Percentiles rank a stretch among this genome's conserved stretches.
Conservation (phyloP, 768 basidiomycete species). For the Bullera alba region DNA sequence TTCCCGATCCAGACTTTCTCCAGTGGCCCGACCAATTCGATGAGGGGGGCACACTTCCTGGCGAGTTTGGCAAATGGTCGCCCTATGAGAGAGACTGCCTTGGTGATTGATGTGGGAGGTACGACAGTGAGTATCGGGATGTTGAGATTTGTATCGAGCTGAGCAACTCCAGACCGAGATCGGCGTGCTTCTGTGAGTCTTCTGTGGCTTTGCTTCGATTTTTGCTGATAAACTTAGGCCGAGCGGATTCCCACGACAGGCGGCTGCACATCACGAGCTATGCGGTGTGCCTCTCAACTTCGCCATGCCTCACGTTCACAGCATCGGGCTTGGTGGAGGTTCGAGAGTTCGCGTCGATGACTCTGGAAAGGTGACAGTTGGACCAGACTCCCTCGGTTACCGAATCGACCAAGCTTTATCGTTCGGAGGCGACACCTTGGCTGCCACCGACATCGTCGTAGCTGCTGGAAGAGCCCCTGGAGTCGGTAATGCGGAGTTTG, state of each 20-base stretch:
- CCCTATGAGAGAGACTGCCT: conserved; percentile 15
- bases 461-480: conserved; percentile 40
- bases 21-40: conserved; percentile 62
- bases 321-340: conserved; percentile 62
- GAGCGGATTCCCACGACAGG: conserved; percentile 58
- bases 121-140: conserved; percentile 50
- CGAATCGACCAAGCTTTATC: conserved; percentile 52
- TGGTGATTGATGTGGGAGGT: conserved; percentile 60
- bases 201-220: neutral
- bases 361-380: conserved; percentile 52
- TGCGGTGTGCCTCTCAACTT: conserved; percentile 55
- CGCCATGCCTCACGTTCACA: conserved; percentile 46
- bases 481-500: conserved; percentile 39
- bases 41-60: conserved; percentile 62
- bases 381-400: conserved; percentile 63
- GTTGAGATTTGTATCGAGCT: neutral
- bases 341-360: conserved; percentile 50
- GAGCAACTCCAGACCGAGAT: conserved; percentile 52
- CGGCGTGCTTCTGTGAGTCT: conserved; percentile 52
- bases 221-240: conserved; percentile 44
- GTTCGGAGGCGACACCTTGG: conserved; percentile 56
- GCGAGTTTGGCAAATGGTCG: conserved; percentile 47
- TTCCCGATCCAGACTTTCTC: conserved; percentile 62
- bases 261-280: conserved; percentile 59
- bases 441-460: conserved; percentile 59